Evolutionary conservation across 2,329 filamentous ascomycete genomes (phyloP).

Genomic region (Rugonectria rugulosa): DNA sequence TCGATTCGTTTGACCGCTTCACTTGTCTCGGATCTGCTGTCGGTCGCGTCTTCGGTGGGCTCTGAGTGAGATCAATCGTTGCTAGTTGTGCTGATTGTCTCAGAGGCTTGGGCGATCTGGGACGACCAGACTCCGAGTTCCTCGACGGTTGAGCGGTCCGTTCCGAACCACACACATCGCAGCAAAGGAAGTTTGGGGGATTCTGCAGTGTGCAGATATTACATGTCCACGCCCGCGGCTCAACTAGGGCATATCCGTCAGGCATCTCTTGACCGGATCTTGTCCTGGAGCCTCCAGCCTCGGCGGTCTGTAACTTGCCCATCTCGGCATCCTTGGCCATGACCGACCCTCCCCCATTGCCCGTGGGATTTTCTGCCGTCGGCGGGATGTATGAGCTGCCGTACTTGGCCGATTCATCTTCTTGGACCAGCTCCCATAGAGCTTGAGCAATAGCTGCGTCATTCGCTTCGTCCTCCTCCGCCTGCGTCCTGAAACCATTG

Average conservation of each 20-base stretch:
- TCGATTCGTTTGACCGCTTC: background rate
- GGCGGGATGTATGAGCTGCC: conserved; percentile 61
- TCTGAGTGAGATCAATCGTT: conserved; percentile 46
- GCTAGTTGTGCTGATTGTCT: conserved; percentile 27
- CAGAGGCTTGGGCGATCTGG: conserved; percentile 16
- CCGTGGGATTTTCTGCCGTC: conserved; percentile 60
- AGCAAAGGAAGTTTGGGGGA: conserved; percentile 56
- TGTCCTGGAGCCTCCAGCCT: background rate
- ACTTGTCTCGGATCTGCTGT: conserved; percentile 20
- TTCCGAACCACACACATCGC: conserved; percentile 63
- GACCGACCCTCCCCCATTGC: conserved; percentile 48
- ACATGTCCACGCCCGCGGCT: conserved; percentile 58
- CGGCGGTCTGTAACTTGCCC: conserved; percentile 16
- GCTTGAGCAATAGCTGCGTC: conserved; percentile 86
- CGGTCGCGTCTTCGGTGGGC: conserved; percentile 37
- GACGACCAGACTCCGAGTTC: conserved; percentile 28
- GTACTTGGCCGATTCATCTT: conserved; percentile 70
- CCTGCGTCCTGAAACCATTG: conserved; percentile 82
- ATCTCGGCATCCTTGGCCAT: conserved; percentile 27
- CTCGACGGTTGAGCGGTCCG: conserved; percentile 38
- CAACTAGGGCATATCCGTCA: conserved; percentile 4
- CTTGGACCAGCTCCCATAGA: conserved; percentile 84
- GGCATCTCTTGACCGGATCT: background rate
- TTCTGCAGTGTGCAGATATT: conserved; percentile 65
- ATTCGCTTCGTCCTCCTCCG: conserved; percentile 89